Percentiles rank a stretch among this genome's conserved stretches.
Evolutionary conservation across 1,284 basidiomycete species (phyloP).

Genomic region (Cutaneotrichosporon mucoides): DNA sequence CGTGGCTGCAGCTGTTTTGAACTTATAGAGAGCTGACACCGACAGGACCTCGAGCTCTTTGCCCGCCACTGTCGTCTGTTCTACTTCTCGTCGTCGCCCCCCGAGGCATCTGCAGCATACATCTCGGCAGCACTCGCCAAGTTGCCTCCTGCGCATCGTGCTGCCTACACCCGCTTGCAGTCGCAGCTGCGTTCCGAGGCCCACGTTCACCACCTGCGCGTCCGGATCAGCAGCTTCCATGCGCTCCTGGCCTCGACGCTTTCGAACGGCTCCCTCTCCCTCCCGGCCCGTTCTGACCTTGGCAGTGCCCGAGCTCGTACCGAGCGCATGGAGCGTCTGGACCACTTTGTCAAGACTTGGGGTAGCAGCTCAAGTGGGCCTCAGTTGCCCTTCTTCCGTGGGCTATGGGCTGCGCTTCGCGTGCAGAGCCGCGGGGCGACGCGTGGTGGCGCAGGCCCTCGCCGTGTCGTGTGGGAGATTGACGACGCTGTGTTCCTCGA

Average conservation of each 20-base stretch:
- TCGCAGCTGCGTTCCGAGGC: constrained; percentile 37
- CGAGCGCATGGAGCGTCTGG: constrained; percentile 33
- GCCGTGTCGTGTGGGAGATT: constrained; percentile 43
- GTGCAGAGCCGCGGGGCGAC: constrained; percentile 35
- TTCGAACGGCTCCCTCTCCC: constrained; percentile 33
- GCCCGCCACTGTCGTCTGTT: constrained; percentile 41
- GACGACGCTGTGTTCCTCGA: constrained; percentile 48
- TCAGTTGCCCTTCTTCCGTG: constrained; percentile 44
- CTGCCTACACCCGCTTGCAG: constrained; percentile 42
- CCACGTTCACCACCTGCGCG: constrained; percentile 40
- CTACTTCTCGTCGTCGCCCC: constrained; percentile 33
- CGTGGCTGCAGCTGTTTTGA: too few species aligned
- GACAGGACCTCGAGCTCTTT: constrained; percentile 36
- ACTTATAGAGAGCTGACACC: too few species aligned
- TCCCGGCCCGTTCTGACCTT: constrained; percentile 27
- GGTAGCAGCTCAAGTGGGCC: constrained; percentile 30
- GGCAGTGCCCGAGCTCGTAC: constrained; percentile 19
- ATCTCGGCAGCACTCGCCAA: constrained; percentile 38
- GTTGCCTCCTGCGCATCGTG: constrained; percentile 37
- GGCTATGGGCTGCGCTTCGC: constrained; percentile 34
- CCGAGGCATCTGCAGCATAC: constrained; percentile 28
- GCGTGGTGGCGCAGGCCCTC: constrained; percentile 30
- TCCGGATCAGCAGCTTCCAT: constrained; percentile 41
- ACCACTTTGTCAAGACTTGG: constrained; percentile 35
- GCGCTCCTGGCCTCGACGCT: constrained; percentile 36